Evolutionary conservation across 345 rosid species (phyloP), one percentile per base, ranked within the genome.

Genomic region (Gossypioides kirkii): DNA sequence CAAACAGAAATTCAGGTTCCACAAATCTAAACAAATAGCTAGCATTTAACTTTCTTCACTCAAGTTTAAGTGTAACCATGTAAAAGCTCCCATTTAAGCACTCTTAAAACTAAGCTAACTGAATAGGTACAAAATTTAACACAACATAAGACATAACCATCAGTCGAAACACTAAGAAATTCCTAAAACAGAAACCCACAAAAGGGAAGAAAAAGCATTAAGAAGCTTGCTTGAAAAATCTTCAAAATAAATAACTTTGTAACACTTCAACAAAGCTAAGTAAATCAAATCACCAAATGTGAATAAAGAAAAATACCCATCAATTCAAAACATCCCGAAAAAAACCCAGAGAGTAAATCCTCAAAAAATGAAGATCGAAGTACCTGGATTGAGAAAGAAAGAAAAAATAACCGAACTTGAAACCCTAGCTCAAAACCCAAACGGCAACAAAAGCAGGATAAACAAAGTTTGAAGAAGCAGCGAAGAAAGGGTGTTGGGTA

Each of bases 401-500:
- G 7, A 32, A 32, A 5, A 22, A 47, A 13, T 3, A 50, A 16
- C 2, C 6, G 8, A 61, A n/a, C 53, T 38, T 22, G 36, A 74
- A 62, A 74, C 74, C 67, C 58, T 38, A 69, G 61, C 38, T 50
- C 42, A 28, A 63, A 63, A 22, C 67, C 18, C 18, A 70, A 38
- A 28, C 28, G 22, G 38, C 38, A 32, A 10, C 41, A 13, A 26
- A 17, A 17, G 54, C 17, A 49, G 5, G n/a, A 61, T 32, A 5
- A 53, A 23, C 46, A 22, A 28, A 69, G 4, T 13, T 22, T 52
- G 53, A 23, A 64, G 22, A 1, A 53, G 0, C 0, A 47, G 28
- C 75, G 46, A 61, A 71, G 47, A 73, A 45, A 54, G 66, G 42
- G 77, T 17, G 28, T 45, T 45, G 79, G 73, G 80, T 73, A 60